Base-by-base conservation (phyloP, 2,329 filamentous ascomycete species). In the Aspergillus awamori region DNA sequence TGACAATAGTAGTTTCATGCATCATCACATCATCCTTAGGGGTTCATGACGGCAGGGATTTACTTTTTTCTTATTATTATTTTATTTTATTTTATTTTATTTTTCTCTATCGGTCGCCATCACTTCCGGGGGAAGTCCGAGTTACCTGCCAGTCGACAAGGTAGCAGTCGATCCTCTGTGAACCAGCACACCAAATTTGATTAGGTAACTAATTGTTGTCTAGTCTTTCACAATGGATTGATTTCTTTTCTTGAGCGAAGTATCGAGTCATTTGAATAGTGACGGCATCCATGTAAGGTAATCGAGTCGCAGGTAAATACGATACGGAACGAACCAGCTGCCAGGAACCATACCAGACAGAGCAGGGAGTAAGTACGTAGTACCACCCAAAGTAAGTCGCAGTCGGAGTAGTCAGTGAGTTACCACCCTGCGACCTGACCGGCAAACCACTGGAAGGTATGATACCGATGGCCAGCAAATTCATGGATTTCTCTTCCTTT, bases 121-220 rank as follows among this genome's bases (percentile, higher is more conserved):
- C 33, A 36, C 33, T 13, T 36, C 33, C 33, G 10, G 33, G 33
- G 33, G 10, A 36, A 13, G 33, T 36, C 33, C 33, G 11, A 36
- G 11, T 15, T 4, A 36, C 11, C 11, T 36, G 5, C 11, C 33
- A 36, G 11, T 10, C 33, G 39, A 26, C 48, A 59, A 41, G 39
- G 57, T 59, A 39, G 57, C 51, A 59, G 26, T 48, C 17, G 41
- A 33, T 54, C 49, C 49, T 15, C 57, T 30, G 36, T 51, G 26
- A 24, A 36, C 41, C 24, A 45, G 28, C 26, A 28, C 47, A 20
- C 15, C 24, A 15, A 8, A 49, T 49, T 49, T 36, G 33, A 36
- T 36, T 36, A 30, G 28, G 28, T 30, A 36, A 36, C 33, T 36
- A 15, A 36, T 36, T 13, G 33, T 36, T 36, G 33, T 13, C 33